A percentile compares a stretch with the other conserved stretches of the same genome.
These are phyloP conservation scores for Talaromyces albobiverticillius DNA, from an alignment of 2,329 filamentous ascomycete species.

Conservation along the genomic window DNA sequence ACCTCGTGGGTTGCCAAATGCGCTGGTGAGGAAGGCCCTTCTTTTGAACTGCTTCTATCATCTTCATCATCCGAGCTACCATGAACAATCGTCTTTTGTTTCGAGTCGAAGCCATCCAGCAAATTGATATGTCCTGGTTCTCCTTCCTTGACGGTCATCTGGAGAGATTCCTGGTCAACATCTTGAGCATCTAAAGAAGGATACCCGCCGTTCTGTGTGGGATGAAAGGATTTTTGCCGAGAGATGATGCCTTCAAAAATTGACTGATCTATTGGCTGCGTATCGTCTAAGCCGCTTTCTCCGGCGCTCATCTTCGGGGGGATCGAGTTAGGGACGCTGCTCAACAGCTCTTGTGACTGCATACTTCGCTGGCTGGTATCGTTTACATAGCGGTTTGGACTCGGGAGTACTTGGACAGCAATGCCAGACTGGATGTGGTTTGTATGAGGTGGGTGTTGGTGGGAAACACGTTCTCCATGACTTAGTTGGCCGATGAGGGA, in stretches of 20 bases:
- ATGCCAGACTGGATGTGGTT: background rate
- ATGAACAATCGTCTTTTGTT: conserved; percentile 17
- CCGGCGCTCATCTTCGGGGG: conserved; percentile 32
- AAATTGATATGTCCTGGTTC: conserved; percentile 45
- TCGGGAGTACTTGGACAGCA: conserved; percentile 5
- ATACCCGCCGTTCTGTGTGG: conserved; percentile 17
- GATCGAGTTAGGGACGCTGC: conserved; percentile 21
- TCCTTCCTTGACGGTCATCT: conserved; percentile 36
- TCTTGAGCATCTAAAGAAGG: conserved; percentile 8
- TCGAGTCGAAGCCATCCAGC: conserved; percentile 35
- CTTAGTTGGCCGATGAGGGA: background rate
- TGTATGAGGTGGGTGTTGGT: background rate
- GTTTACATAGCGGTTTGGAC: conserved; percentile 3
- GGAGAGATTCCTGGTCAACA: conserved; percentile 25
- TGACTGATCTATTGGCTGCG: conserved; percentile 45
- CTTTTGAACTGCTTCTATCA: conserved; percentile 32
- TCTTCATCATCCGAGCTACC: conserved; percentile 49
- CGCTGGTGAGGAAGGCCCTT: conserved; percentile 36
- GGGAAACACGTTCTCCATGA: background rate
- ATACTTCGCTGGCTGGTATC: conserved; percentile 5
- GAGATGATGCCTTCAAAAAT: conserved; percentile 40
- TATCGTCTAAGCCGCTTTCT: conserved; percentile 37
- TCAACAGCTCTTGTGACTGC: conserved; percentile 19
- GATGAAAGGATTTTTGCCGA: conserved; percentile 30
- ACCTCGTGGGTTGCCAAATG: conserved; percentile 39